A percentile compares a stretch with the other conserved stretches of the same genome.
These are phyloP conservation scores for Pichia cabralensis DNA, from an alignment of 805 yeast species.

Conservation along the genomic window DNA sequence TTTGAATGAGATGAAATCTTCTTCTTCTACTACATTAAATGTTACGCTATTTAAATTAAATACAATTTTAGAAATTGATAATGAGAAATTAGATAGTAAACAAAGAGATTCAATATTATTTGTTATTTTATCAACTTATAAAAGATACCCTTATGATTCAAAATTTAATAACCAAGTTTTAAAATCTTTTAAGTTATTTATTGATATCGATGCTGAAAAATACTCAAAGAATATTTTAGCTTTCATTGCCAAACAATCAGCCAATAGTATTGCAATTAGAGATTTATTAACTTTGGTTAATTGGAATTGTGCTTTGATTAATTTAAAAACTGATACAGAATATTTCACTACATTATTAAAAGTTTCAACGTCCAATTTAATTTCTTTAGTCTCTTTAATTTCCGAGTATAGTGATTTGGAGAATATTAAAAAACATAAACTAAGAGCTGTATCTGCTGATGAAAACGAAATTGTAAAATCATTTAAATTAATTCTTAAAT, in stretches of 20 bases:
- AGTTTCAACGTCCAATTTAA: conserved; percentile 24
- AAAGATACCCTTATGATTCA: conserved; percentile 38
- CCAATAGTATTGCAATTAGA: conserved; percentile 36
- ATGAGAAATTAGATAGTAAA: conserved; percentile 8
- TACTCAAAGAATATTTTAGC: conserved; percentile 26
- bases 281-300: conserved; percentile 48
- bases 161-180: conserved; percentile 36
- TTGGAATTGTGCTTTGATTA: conserved; percentile 40
- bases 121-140: conserved; percentile 37
- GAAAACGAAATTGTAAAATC: conserved; percentile 22
- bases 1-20: conserved; percentile 16
- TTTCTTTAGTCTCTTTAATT: conserved; percentile 28
- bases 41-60: conserved; percentile 26
- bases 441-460: conserved; percentile 29
- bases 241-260: conserved; percentile 28
- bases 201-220: conserved; percentile 21
- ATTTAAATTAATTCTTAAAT: conserved; percentile 15
- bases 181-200: conserved; percentile 29
- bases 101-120: conserved; percentile 24
- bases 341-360: conserved; percentile 15
- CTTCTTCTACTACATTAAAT: conserved; percentile 29
- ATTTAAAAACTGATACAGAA: conserved; percentile 15
- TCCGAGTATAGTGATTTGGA: conserved; percentile 13
- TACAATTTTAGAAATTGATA: conserved; percentile 19
- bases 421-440: conserved; percentile 29